Percentiles rank a stretch among this genome's conserved stretches.
These are phyloP conservation scores for Hymenoscyphus repandus DNA, from an alignment of 2,329 filamentous ascomycete genomes.

Conservation along the genomic window DNA sequence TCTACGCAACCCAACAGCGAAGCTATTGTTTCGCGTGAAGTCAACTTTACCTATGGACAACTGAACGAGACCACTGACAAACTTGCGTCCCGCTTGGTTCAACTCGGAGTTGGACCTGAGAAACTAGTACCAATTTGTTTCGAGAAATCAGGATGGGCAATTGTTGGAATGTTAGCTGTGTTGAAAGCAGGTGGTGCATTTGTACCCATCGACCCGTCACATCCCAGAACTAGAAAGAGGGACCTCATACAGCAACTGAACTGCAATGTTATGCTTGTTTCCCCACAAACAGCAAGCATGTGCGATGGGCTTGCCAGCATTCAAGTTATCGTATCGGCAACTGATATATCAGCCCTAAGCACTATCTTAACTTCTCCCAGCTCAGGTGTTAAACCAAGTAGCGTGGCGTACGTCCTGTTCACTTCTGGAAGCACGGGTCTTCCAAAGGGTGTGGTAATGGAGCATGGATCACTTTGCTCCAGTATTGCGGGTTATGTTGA, in stretches of 20 bases:
- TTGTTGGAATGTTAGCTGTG: slow-evolving; percentile 22
- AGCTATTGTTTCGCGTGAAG: slow-evolving; percentile 24
- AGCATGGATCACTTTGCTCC: slow-evolving; percentile 10
- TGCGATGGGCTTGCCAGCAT: slow-evolving; percentile 1
- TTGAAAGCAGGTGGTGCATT: slow-evolving; percentile 23
- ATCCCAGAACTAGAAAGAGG: slow-evolving; percentile 21
- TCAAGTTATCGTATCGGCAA: too few species aligned
- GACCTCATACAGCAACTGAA: slow-evolving; percentile 10
- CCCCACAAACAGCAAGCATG: slow-evolving; percentile 5
- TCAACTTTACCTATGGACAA: slow-evolving; percentile 18
- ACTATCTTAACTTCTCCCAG: slow-evolving; percentile 13
- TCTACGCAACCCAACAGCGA: slow-evolving; percentile 1
- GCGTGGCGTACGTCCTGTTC: not conserved
- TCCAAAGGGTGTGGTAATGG: slow-evolving; percentile 20
- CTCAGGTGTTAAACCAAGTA: not conserved
- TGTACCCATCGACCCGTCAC: slow-evolving; percentile 27
- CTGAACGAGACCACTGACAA: slow-evolving; percentile 16
- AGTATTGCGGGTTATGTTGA: slow-evolving; percentile 1
- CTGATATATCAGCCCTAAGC: too few species aligned
- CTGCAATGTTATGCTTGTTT: slow-evolving; percentile 5
- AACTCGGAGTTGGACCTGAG: slow-evolving; percentile 14
- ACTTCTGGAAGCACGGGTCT: not conserved
- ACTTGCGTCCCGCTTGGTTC: slow-evolving; percentile 12
- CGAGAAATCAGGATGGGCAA: slow-evolving; percentile 22
- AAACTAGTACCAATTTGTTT: slow-evolving; percentile 21